Evolutionary conservation across 768 basidiomycete genomes (phyloP), one percentile per base, ranked within the genome.

Genomic region (Sutorius australiensis): DNA sequence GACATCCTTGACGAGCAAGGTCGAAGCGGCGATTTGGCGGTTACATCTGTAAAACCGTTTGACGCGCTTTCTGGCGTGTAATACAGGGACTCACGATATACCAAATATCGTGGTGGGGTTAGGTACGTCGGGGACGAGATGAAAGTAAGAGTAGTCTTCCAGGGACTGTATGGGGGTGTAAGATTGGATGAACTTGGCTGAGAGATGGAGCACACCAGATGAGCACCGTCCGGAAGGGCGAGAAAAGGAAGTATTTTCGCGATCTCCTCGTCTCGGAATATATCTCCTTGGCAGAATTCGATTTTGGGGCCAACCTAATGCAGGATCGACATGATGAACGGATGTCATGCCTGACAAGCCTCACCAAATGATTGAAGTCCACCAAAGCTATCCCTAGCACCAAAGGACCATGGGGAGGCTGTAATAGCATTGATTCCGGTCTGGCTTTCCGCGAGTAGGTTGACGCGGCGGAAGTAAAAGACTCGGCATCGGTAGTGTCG

Each of bases 131-230:
- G 88, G 87, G 8, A 92, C 89, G 27, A 95, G 73, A 65, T 95
- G 93, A 65, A 99, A 99, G 69, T 98, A 98, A 0, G 91, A 92
- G 66, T 98, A 98, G 66, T 99, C 97, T 74, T 98, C 95, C 17
- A 55, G 16, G 43, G 58, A 60, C 61, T 62, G 46, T 17, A 17
- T 42, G 44, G 45, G 37, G 38, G 28, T 24, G 33, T 58, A 48
- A 59, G 42, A 39, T 16, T 56, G 2, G 40, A 65, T 53, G 37
- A 38, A 41, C 40, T 45, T 56, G 16, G 37, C 24, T 12, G 32
- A 40, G 28, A 30, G 31, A 46, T 21, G 55, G 16, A 48, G 30
- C 40, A 57, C 61, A 95, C 92, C 60, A 97, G 68, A 72, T 99
- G 97, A 10, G 97, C 97, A 16, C 97, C 97, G 63, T 99, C 97